Conservation (phyloP, 2,329 filamentous ascomycete genomes). For the Ophiocordyceps sinensis region DNA sequence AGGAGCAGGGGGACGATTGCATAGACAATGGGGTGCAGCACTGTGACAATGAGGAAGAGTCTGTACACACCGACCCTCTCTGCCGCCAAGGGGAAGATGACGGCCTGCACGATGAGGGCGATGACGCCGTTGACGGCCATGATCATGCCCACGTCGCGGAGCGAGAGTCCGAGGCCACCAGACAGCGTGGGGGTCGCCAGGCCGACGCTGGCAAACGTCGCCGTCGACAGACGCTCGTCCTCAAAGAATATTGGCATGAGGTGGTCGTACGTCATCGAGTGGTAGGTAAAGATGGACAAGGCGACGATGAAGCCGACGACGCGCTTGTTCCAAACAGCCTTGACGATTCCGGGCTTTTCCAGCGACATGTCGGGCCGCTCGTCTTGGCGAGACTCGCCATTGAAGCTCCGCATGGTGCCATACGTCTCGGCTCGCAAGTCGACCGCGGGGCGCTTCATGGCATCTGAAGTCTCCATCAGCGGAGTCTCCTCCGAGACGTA, state of each 20-base stretch:
- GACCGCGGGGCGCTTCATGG: conserved; percentile 56
- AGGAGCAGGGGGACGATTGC: conserved; percentile 43
- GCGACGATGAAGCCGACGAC: conserved; percentile 69
- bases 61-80: conserved; percentile 42
- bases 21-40: conserved; percentile 49
- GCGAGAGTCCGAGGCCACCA: conserved; percentile 47
- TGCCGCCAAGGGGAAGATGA: conserved; percentile 47
- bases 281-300: conserved; percentile 81
- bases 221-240: conserved; percentile 41
- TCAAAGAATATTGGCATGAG: conserved; percentile 87
- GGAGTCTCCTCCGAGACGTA: conserved; percentile 54
- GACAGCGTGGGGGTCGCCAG: conserved; percentile 34
- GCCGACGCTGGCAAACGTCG: conserved; percentile 17
- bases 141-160: conserved; percentile 47
- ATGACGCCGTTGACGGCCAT: conserved; percentile 45
- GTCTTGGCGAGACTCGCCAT: conserved; percentile 32
- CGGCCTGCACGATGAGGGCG: conserved; percentile 42
- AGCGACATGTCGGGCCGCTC: conserved; percentile 11
- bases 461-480: conserved; percentile 60
- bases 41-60: conserved; percentile 41
- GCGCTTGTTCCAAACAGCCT: conserved; percentile 37
- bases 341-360: conserved; percentile 18
- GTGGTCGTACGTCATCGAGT: conserved; percentile 91
- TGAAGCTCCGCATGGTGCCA: conserved; percentile 45
- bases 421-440: conserved; percentile 68